Conservation (phyloP, 2,329 filamentous ascomycete species). For the Metarhizium brunneum region DNA sequence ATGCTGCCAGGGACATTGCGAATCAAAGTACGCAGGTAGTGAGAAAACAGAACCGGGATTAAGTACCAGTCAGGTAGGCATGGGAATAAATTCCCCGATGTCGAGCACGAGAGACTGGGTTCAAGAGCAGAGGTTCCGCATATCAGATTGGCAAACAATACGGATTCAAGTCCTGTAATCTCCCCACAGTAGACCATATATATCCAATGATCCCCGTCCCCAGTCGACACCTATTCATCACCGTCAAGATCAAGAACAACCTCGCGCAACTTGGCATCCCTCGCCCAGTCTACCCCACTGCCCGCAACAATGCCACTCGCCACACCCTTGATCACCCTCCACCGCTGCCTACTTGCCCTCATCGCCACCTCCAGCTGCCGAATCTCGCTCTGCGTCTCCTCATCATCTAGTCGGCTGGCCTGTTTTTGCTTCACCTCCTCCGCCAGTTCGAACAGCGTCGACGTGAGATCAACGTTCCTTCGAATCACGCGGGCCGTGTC, state of each 20-base stretch:
- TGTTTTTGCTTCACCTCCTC: slow-evolving; percentile 44
- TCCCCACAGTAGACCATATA: background rate
- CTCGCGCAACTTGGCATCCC: slow-evolving; percentile 55
- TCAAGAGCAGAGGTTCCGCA: too few species aligned
- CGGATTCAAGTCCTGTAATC: background rate
- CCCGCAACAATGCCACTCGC: slow-evolving; percentile 71
- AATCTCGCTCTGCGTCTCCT: slow-evolving; percentile 44
- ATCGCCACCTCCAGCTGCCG: slow-evolving; percentile 48
- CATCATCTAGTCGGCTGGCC: slow-evolving; percentile 43
- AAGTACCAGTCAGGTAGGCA: too few species aligned
- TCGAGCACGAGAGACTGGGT: too few species aligned
- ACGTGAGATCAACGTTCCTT: slow-evolving; percentile 54
- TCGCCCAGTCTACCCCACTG: slow-evolving; percentile 75
- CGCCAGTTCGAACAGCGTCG: slow-evolving; percentile 53
- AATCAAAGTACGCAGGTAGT: too few species aligned
- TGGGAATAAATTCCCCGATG: too few species aligned
- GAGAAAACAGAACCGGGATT: too few species aligned
- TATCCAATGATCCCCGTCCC: background rate
- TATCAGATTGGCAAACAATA: too few species aligned
- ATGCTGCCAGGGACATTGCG: too few species aligned
- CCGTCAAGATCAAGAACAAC: slow-evolving; percentile 61
- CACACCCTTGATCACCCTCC: slow-evolving; percentile 68
- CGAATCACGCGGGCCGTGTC: slow-evolving; percentile 46
- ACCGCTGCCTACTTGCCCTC: slow-evolving; percentile 54
- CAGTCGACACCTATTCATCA: slow-evolving; percentile 1